A percentile compares a stretch with the other conserved stretches of the same genome.
These are phyloP conservation scores for Parathielavia hyrcaniae DNA, from an alignment of 495 filamentous ascomycete species.

Conservation along the genomic window DNA sequence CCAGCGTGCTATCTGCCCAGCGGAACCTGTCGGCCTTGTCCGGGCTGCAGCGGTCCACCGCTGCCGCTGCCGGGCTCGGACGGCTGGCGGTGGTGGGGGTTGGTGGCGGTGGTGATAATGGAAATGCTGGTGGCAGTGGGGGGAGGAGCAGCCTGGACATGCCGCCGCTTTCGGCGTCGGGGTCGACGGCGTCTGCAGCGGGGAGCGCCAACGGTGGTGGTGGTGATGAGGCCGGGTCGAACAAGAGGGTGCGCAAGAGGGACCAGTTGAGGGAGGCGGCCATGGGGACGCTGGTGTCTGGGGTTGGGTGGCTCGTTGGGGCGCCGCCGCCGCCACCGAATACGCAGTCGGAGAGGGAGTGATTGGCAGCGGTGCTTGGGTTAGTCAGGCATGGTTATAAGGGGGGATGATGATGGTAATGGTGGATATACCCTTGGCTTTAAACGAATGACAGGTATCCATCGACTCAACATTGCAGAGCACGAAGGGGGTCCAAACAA, in stretches of 20 bases:
- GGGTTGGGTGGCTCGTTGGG: constrained; percentile 80
- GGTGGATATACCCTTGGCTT: constrained; percentile 3
- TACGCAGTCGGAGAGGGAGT: constrained; percentile 12
- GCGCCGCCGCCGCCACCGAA: constrained; percentile 60
- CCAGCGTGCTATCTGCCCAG: constrained; percentile 65
- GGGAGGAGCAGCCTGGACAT: constrained; percentile 18
- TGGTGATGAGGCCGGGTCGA: constrained; percentile 26
- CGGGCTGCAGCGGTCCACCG: constrained; percentile 33
- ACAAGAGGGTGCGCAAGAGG: constrained; percentile 60
- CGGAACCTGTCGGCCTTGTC: constrained; percentile 45
- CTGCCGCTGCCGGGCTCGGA: constrained; percentile 17
- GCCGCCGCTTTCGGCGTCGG: constrained; percentile 7
- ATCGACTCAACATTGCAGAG: no score
- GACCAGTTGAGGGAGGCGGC: constrained; percentile 77
- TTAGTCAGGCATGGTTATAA: background rate
- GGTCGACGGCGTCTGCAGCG: background rate
- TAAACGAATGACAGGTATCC: background rate
- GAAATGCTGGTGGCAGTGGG: constrained; percentile 1
- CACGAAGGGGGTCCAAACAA: background rate
- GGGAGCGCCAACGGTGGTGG: constrained; percentile 8
- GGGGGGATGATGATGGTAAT: background rate
- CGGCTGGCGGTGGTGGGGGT: background rate
- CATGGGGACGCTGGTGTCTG: constrained; percentile 64
- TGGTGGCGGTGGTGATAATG: background rate
- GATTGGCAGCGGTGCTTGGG: background rate